Percentiles rank a stretch among this genome's conserved stretches.
phyloP scores from a whole-genome alignment of 1,284 basidiomycete species.

The Ceratobasidium sp. region DNA sequence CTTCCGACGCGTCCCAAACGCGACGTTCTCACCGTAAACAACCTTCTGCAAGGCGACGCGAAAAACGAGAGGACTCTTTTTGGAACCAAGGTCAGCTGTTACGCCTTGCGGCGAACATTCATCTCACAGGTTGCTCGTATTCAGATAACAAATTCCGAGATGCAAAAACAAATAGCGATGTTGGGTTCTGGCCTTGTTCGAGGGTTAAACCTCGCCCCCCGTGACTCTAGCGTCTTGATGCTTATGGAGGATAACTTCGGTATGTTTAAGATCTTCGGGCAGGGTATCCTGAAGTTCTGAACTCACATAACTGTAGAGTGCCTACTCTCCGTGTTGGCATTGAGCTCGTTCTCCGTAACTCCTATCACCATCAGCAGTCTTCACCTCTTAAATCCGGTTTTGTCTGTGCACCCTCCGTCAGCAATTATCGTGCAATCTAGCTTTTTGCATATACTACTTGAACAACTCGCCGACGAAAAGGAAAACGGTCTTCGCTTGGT shows the following conservation, averaged over 20 bases:
- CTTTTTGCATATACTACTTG: constrained; percentile 73
- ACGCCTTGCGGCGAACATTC: background rate
- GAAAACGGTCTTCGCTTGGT: constrained; percentile 70
- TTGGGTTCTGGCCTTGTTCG: constrained; percentile 76
- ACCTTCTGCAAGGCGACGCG: constrained; percentile 74
- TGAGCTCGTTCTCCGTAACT: constrained; percentile 76
- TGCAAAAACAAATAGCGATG: constrained; percentile 74
- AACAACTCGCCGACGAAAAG: constrained; percentile 72
- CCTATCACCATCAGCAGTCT: constrained; percentile 76
- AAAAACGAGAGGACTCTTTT: constrained; percentile 73
- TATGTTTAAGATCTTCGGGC: constrained; percentile 54
- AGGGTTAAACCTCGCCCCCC: constrained; percentile 68
- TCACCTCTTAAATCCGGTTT: constrained; percentile 68
- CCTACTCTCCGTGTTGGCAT: constrained; percentile 78
- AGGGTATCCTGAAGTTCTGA: background rate
- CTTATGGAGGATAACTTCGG: constrained; percentile 81
- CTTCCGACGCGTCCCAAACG: constrained; percentile 78
- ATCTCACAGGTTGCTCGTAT: background rate
- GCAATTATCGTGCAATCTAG: constrained; percentile 75
- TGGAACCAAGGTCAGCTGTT: constrained; percentile 73
- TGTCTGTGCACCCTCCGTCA: constrained; percentile 74
- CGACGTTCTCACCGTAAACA: constrained; percentile 74
- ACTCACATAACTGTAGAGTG: constrained; percentile 69
- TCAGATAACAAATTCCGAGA: constrained; percentile 76
- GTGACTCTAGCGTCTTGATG: constrained; percentile 76